Percentiles rank a stretch among this genome's conserved stretches.
These are phyloP conservation scores for Rhodotorula babjevae DNA, from an alignment of 768 basidiomycete genomes.

Conservation along the genomic window DNA sequence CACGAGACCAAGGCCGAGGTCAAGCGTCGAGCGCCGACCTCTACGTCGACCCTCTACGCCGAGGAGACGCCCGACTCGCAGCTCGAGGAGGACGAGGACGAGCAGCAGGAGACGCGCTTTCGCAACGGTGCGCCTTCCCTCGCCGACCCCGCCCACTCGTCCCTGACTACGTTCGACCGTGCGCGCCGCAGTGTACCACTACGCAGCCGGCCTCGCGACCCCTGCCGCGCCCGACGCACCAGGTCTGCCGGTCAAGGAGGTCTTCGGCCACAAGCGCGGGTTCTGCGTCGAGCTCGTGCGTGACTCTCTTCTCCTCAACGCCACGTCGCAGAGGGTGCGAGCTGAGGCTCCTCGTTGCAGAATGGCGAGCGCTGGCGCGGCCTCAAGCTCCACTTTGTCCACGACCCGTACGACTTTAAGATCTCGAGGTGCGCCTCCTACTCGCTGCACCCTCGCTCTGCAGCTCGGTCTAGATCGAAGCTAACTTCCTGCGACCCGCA, in stretches of 20 bases:
- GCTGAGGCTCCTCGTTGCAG: background rate
- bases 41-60: background rate
- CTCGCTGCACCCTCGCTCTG: too few relatives aligned
- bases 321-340: background rate
- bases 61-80: background rate
- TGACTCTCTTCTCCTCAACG: rapidly evolving
- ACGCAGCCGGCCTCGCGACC: background rate
- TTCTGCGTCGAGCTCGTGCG: background rate
- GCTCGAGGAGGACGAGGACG: background rate
- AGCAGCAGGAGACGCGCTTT: background rate
- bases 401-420: background rate
- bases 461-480: too few relatives aligned
- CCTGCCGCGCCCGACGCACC: background rate
- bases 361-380: background rate
- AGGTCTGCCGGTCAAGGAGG: background rate
- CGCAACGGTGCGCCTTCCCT: background rate
- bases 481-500: too few relatives aligned
- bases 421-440: background rate
- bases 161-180: too few relatives aligned
- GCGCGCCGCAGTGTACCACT: background rate
- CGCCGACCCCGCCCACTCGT: background rate
- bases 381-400: background rate
- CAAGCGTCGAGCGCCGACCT: too few relatives aligned
- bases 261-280: background rate
- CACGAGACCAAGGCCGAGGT: background rate